Percentiles rank a stretch among this genome's conserved stretches.
Conservation (phyloP, 2,329 filamentous ascomycete species). For the Pyrenophora tritici-repentis region DNA sequence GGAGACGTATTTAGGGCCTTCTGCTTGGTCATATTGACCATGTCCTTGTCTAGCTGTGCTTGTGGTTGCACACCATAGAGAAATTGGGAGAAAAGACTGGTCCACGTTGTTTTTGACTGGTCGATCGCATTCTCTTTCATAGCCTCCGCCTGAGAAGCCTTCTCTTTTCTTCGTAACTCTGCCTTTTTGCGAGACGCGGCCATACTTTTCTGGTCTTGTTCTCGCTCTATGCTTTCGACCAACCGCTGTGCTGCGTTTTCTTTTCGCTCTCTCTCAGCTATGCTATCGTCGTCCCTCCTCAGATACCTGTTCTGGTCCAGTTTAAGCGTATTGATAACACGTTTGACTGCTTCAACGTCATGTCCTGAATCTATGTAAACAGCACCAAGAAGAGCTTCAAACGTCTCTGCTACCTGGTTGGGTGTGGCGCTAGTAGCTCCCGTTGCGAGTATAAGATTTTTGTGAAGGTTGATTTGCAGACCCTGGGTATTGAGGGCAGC, state of each 20-base stretch:
- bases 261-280: background rate
- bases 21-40: background rate
- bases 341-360: conserved; percentile 10
- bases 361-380: conserved; percentile 27
- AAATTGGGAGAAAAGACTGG: too few species aligned
- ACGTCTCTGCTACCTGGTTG: conserved; percentile 21
- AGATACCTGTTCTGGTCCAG: conserved; percentile 17
- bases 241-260: background rate
- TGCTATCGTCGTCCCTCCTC: conserved; percentile 1
- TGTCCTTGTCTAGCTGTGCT: background rate
- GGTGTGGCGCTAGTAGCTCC: too few species aligned
- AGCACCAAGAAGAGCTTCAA: conserved; percentile 32
- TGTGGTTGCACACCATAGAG: too few species aligned
- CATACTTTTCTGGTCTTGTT: background rate
- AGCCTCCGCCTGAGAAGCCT: too few species aligned
- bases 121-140: too few species aligned
- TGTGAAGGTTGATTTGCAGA: conserved; percentile 3
- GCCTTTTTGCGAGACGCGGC: too few species aligned
- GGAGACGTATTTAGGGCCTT: too few species aligned
- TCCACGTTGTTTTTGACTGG: too few species aligned
- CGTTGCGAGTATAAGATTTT: background rate
- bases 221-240: background rate
- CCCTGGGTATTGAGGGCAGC: conserved; percentile 10
- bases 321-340: conserved; percentile 11
- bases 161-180: too few species aligned